Evolutionary conservation across 257 asterid species (phyloP).

Genomic region (Phtheirospermum japonicum): DNA sequence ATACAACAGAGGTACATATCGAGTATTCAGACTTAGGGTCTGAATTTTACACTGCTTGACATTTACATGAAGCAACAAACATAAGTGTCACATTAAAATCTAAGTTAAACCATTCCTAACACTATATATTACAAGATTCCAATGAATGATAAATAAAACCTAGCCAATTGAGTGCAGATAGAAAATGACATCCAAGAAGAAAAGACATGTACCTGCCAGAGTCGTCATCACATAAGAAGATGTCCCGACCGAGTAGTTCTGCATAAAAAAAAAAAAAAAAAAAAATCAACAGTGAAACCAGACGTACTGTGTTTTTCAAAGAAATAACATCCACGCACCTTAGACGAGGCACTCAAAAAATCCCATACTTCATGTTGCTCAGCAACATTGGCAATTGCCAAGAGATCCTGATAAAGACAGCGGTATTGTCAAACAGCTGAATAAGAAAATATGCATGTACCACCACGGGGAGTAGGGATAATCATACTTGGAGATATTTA

Average conservation of each 20-base stretch:
- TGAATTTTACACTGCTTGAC: slow-evolving; percentile 17
- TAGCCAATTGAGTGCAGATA: slow-evolving; percentile 16
- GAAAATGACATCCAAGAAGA: slow-evolving; percentile 23
- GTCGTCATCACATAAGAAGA: slow-evolving; percentile 82
- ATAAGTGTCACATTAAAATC: slow-evolving; percentile 14
- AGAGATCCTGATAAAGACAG: slow-evolving; percentile 58
- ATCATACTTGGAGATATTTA: slow-evolving; percentile 79
- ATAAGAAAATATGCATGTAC: slow-evolving; percentile 6
- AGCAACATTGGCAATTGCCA: slow-evolving; percentile 88
- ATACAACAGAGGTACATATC: slow-evolving; percentile 1
- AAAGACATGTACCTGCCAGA: slow-evolving; percentile 63
- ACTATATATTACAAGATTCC: slow-evolving; percentile 6
- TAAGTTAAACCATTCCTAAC: slow-evolving; percentile 8
- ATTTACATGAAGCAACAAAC: slow-evolving; percentile 8
- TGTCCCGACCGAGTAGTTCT: slow-evolving; percentile 86
- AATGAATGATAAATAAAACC: slow-evolving; percentile 10
- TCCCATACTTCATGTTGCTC: slow-evolving; percentile 99
- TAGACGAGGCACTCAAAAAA: slow-evolving; percentile 78
- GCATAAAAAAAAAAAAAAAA: slow-evolving; percentile 28
- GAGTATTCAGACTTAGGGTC: slow-evolving; percentile 2
- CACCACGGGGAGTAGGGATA: slow-evolving; percentile 25
- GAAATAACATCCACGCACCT: slow-evolving; percentile 47
- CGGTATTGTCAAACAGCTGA: slow-evolving; percentile 26
- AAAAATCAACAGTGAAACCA: slow-evolving; percentile 28
- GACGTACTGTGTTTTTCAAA: slow-evolving; percentile 19